These are phyloP conservation scores for Acarospora socialis DNA, from an alignment of 2,329 filamentous ascomycete species.

Conservation along the genomic window DNA sequence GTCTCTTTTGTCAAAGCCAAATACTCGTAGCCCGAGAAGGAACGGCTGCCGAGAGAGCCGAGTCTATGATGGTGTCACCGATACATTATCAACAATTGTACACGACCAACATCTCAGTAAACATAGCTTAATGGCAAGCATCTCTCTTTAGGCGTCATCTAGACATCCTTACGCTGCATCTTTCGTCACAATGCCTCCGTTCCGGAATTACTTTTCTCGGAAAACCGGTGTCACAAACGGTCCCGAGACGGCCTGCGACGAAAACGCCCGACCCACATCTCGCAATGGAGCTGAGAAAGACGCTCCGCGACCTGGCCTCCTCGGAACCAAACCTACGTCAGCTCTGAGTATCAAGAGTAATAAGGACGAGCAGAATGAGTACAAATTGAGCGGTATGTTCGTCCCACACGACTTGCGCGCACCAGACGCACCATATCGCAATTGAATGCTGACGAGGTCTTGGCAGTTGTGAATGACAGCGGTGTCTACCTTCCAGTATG, in stretches of 20 bases:
- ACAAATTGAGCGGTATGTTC: constrained; percentile 63
- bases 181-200: constrained; percentile 42
- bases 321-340: constrained; percentile 40
- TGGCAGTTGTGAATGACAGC: constrained; percentile 81
- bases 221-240: constrained; percentile 35
- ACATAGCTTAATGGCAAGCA: too few species aligned
- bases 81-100: too few species aligned
- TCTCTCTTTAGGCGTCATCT: constrained; percentile 1
- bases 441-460: constrained; percentile 11
- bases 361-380: constrained; percentile 54
- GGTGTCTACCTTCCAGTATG: constrained; percentile 85
- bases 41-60: too few species aligned
- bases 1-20: too few species aligned
- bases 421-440: constrained; percentile 9
- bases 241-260: constrained; percentile 33
- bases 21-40: too few species aligned
- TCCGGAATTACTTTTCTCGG: constrained; percentile 58
- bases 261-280: constrained; percentile 35
- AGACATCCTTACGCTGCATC: not conserved
- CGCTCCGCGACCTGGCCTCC: constrained; percentile 25
- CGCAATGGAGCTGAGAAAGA: constrained; percentile 25
- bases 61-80: too few species aligned
- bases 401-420: constrained; percentile 5
- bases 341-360: constrained; percentile 47
- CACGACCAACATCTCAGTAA: too few species aligned